Evolutionary conservation across 768 basidiomycete genomes (phyloP).

Genomic region (Termitomyces sp.): DNA sequence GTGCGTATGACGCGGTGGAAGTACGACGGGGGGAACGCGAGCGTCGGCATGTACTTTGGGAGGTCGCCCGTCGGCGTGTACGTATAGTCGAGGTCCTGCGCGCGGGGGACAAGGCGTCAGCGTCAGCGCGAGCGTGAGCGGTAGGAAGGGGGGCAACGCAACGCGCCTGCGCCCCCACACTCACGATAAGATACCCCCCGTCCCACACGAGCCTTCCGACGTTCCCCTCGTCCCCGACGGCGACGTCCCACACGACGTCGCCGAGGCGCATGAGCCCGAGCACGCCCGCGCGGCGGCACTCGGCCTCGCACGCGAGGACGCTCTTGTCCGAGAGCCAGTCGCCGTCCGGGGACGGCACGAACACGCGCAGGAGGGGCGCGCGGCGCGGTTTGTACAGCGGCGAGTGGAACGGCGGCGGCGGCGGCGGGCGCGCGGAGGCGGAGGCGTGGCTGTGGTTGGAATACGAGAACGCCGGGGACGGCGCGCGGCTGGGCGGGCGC

Average conservation of each 20-base stretch:
- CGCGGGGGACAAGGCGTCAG: no score
- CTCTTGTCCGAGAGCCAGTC: constrained; percentile 83
- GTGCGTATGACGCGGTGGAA: constrained; percentile 83
- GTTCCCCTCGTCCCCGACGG: constrained; percentile 83
- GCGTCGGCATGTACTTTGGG: constrained; percentile 72
- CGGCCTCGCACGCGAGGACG: constrained; percentile 77
- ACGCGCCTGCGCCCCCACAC: no score
- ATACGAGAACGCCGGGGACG: constrained; percentile 58
- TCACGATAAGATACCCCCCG: constrained; percentile 80
- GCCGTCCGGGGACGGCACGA: constrained; percentile 82
- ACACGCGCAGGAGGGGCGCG: constrained; percentile 74
- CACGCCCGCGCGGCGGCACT: constrained; percentile 67
- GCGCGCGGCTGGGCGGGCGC: constrained; percentile 55
- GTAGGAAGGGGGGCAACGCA: no score
- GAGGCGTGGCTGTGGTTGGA: constrained; percentile 26
- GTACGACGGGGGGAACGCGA: constrained; percentile 84
- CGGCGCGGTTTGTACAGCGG: constrained; percentile 56
- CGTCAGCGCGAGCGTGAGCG: no score
- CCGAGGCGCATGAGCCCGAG: constrained; percentile 60
- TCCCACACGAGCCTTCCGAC: constrained; percentile 84
- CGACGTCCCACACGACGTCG: constrained; percentile 85
- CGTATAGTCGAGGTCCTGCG: constrained; percentile 84
- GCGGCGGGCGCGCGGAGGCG: background rate
- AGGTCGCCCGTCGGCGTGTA: constrained; percentile 74
- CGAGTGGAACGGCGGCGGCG: constrained; percentile 43